Conservation (phyloP, 2,329 filamentous ascomycete genomes). For the Fusarium nygamai region DNA sequence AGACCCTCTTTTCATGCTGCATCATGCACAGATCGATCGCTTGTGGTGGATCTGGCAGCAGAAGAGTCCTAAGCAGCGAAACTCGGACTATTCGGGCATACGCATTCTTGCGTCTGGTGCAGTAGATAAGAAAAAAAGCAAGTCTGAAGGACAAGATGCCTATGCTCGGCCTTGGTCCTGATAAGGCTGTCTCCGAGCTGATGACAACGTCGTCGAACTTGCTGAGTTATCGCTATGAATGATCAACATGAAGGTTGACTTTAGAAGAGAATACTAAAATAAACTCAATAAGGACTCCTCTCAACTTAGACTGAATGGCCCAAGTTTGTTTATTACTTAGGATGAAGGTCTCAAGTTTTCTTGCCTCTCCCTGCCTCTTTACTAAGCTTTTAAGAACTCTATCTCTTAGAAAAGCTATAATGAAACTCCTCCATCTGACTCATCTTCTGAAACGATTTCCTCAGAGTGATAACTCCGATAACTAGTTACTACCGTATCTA, state of each 20-base stretch:
- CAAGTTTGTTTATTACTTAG: neutral
- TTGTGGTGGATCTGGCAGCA: neutral
- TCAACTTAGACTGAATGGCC: neutral
- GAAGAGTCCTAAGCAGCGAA: neutral
- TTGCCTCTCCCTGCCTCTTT: too few relatives aligned
- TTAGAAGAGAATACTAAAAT: neutral
- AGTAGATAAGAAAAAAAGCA: neutral
- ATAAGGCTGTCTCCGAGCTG: neutral
- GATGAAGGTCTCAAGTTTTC: neutral
- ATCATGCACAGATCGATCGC: neutral
- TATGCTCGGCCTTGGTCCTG: neutral
- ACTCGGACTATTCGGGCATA: neutral
- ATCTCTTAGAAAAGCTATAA: neutral
- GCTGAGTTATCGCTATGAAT: neutral
- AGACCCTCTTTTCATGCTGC: neutral
- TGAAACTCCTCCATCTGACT: neutral
- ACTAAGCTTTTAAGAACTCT: rapidly evolving
- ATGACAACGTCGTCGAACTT: neutral
- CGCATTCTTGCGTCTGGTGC: neutral
- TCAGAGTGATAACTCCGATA: rapidly evolving
- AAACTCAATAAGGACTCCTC: neutral
- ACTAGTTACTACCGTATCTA: rapidly evolving
- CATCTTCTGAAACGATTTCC: neutral
- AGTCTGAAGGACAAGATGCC: neutral
- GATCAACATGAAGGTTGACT: rapidly evolving